Evolutionary conservation across 441 rosid genomes (phyloP), one percentile per base, ranked within the genome.

Genomic region (Populus trichocarpa): DNA sequence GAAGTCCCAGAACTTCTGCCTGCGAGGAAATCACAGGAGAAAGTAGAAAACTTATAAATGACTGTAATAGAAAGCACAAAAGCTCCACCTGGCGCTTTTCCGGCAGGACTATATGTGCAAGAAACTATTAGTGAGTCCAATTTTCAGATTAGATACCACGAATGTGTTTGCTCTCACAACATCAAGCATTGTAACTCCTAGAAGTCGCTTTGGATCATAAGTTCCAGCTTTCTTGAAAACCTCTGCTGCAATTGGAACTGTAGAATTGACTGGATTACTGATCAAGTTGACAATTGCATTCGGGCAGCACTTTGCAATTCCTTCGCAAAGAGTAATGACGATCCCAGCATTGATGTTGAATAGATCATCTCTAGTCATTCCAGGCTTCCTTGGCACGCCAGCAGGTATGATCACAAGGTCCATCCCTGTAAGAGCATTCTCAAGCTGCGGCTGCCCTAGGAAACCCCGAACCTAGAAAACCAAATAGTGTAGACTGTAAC

Each of bases 311-410:
- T 87, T 91, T 0, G 93, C 89, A 42, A 93, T 87, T 71, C 94
- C 97, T 81, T 93, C 91, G 79, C 97, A 91, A 32, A 93, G 89
- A 16, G 95, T 90, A 84, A 67, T 91, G 64, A 93, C 97, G 79
- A 95, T 95, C 75, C 97, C 94, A 72, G 97, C 97, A 78, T 93
- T 95, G 80, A 95, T 93, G 20, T 93, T 93, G 86, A 93, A 93
- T 46, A 95, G 97, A 81, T 93, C 97, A 84, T 93, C 98, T 26
- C 98, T 86, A 1, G 96, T 95, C 98, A 95, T 95, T 83, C 97
- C 97, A n/a, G 97, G 97, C 81, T 93, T 95, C 86, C 97, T 88
- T 50, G 98, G 97, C 30, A 95, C 87, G 75, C 98, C 97, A 63
- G 98, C 97, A 35, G 98, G 98, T 77, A 93, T 95, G 78, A 95